Evolutionary conservation across 257 asterid species (phyloP).

Genomic region (Leonotis leonurus): DNA sequence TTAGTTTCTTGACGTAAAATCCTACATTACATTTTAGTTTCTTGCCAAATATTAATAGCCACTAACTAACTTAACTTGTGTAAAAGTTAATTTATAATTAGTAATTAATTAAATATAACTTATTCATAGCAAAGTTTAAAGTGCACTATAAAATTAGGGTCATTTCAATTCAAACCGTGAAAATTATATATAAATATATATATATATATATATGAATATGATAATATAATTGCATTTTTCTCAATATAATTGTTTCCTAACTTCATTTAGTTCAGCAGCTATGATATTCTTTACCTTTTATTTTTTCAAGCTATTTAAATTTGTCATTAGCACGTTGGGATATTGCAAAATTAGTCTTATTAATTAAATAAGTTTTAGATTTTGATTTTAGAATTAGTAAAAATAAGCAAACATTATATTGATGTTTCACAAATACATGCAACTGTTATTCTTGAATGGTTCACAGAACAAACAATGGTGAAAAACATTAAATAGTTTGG

Average conservation of each 20-base stretch:
- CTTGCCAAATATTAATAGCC: not conserved
- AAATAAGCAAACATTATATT: too few species aligned
- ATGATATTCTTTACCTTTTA: not conserved
- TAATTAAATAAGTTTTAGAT: not conserved
- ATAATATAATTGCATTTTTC: not conserved
- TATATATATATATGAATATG: too few species aligned
- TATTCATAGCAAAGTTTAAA: not conserved
- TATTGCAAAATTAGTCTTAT: not conserved
- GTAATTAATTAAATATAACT: not conserved
- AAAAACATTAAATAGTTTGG: too few species aligned
- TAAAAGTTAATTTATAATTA: not conserved
- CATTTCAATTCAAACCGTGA: not conserved
- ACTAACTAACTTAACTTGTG: constrained; percentile 5
- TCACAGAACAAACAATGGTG: too few species aligned
- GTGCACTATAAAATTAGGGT: not conserved
- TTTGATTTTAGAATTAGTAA: not conserved
- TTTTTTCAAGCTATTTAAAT: too few species aligned
- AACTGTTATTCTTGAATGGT: too few species aligned
- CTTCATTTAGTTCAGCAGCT: constrained; percentile 1
- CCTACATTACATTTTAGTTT: constrained; percentile 5
- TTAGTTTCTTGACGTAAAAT: not conserved
- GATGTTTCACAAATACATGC: not conserved
- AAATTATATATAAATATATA: too few species aligned
- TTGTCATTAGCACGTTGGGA: too few species aligned
- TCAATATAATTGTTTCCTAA: constrained; percentile 11